phyloP scores from a whole-genome alignment of 768 basidiomycete genomes.

The Basidioascus undulatus region DNA sequence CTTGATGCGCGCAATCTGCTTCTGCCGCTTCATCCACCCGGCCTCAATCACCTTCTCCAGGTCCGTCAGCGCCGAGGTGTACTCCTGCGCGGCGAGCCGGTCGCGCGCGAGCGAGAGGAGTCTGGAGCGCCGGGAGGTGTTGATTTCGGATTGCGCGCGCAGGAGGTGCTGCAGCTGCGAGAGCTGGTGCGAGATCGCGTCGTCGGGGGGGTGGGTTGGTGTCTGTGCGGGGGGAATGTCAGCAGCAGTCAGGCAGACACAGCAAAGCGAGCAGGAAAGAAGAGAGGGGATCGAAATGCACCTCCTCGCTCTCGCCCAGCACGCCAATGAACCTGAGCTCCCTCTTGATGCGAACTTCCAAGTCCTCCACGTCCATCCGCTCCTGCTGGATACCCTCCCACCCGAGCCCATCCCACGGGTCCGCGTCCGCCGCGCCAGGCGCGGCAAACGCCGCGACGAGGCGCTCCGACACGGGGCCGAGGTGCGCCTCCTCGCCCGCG shows the following conservation, averaged over 20 bases:
- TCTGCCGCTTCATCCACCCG: conserved; percentile 50
- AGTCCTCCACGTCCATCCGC: conserved; percentile 19
- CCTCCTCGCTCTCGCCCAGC: conserved; percentile 18
- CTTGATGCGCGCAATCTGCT: conserved; percentile 26
- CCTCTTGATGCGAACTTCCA: conserved; percentile 21
- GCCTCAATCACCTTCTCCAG: conserved; percentile 62
- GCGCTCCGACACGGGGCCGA: conserved; percentile 71
- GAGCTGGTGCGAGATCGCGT: conserved; percentile 74
- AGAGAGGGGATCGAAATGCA: conserved; percentile 6
- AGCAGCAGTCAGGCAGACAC: too few relatives aligned
- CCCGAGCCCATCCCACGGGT: background rate
- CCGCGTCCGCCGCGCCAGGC: background rate
- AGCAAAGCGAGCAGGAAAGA: background rate
- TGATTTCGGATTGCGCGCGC: conserved; percentile 45
- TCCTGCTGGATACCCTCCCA: conserved; percentile 16
- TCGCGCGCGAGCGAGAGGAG: conserved; percentile 56
- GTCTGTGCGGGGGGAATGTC: too few relatives aligned
- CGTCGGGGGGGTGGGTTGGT: conserved; percentile 31
- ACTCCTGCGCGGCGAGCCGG: conserved; percentile 76
- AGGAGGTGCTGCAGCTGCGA: conserved; percentile 69
- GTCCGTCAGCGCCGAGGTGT: conserved; percentile 55
- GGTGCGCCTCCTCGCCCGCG: conserved; percentile 46
- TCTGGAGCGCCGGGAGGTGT: conserved; percentile 56
- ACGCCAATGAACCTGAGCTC: conserved; percentile 22
- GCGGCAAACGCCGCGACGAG: conserved; percentile 15